phyloP scores from a whole-genome alignment of 2,329 filamentous ascomycete genomes.

The Penicillium sp. region DNA sequence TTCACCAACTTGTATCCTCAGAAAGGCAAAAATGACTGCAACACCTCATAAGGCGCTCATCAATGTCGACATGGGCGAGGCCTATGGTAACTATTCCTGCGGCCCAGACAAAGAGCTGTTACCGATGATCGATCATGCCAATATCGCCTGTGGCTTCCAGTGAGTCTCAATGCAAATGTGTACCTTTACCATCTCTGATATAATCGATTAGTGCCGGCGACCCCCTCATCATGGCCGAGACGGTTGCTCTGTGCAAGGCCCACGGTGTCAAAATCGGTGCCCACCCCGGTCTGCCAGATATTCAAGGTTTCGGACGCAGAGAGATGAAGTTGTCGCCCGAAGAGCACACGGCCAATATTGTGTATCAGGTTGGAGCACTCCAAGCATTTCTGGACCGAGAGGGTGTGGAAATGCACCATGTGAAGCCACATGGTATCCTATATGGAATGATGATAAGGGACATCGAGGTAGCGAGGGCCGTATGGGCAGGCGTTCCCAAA shows the following conservation, averaged over 20 bases:
- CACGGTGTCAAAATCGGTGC: conserved; percentile 56
- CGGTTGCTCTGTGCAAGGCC: conserved; percentile 54
- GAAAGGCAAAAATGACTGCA: no score
- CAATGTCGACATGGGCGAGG: conserved; percentile 47
- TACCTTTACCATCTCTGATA: background rate
- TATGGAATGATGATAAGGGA: conserved; percentile 55
- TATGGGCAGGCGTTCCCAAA: conserved; percentile 50
- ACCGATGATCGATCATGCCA: conserved; percentile 57
- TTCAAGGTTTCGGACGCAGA: conserved; percentile 60
- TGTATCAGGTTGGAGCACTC: conserved; percentile 56
- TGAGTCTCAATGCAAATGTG: background rate
- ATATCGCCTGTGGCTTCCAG: conserved; percentile 58
- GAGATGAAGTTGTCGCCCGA: conserved; percentile 56
- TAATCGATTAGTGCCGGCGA: conserved; percentile 45
- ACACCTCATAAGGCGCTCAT: conserved; percentile 40
- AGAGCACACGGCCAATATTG: conserved; percentile 53
- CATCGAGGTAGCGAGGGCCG: conserved; percentile 48
- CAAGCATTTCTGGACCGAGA: background rate
- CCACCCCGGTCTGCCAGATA: conserved; percentile 61
- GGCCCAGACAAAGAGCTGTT: conserved; percentile 59
- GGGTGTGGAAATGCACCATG: conserved; percentile 51
- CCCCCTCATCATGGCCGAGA: conserved; percentile 60
- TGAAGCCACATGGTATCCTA: conserved; percentile 59
- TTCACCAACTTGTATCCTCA: no score
- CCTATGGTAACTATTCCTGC: conserved; percentile 44